Base-by-base conservation (phyloP, 2,329 filamentous ascomycete species). In the Mycosphaerella sp. region DNA sequence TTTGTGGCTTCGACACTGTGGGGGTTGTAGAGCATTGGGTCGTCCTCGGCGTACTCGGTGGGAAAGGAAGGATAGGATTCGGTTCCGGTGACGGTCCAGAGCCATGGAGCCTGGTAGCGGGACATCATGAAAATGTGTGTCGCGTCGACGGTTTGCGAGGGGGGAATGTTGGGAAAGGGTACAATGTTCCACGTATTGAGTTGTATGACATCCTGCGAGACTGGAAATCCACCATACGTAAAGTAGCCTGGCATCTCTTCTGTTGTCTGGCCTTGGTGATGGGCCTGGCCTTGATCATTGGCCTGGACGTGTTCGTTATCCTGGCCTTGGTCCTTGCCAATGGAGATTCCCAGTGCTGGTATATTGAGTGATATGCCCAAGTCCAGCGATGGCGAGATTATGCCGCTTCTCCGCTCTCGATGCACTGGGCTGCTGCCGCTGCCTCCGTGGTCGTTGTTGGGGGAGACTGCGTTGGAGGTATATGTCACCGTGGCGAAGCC, bases 401-500 rank as follows among this genome's bases (percentile, higher is more conserved):
- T 26, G 26, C 26, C 26, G 26, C 26, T 6, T 26, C 26, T 6
- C 4, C 26, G 26, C 26, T 26, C 6, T 26, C 26, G 26, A 44
- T 34, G 31, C 14, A 12, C 12, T 36, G 34, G 9, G 34, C 34
- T n/a, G 12, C 12, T 34, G 32, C 32, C 34, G 34, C 14, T 36
- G 12, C 46, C 38, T 42, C 40, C 34, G 23, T 40, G 38, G 38
- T 21, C 32, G 14, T 26, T 31, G 26, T 26, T 26, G 26, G 4
- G 21, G 31, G 23, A 12, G 6, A 31, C 7, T n/a, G 32, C 48
- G 6, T 17, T 26, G 21, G 14, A 17, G 6, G 45, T 36, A 41
- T 58, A 58, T 11, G 50, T 56, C 23, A 58, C 41, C 34, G 53
- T 53, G 26, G 53, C 56, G 14, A 53, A 58, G 7, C 56, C 56